Evolutionary conservation across 345 rosid genomes (phyloP).

Genomic region (Noccaea bulbosa): DNA sequence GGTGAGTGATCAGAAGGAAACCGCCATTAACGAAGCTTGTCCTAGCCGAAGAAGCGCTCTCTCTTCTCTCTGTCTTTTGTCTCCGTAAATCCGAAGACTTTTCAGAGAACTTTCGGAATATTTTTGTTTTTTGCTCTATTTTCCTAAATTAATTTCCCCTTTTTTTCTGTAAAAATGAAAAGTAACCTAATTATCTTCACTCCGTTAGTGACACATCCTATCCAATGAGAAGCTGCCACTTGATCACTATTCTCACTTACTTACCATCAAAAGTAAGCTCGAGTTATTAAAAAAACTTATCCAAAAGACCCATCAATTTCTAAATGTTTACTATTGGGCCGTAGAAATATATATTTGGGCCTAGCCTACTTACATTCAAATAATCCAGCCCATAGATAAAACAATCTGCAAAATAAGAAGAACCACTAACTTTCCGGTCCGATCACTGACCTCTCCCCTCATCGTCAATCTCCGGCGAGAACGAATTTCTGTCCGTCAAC

Average conservation of each 20-base stretch:
- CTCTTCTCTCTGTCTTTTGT: constrained; percentile 31
- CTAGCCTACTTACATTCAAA: background rate
- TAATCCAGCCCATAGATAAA: constrained; percentile 22
- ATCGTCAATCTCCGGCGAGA: constrained; percentile 32
- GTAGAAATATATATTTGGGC: background rate
- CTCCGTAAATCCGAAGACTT: constrained; percentile 42
- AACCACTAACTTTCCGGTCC: constrained; percentile 33
- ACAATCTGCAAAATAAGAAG: constrained; percentile 9
- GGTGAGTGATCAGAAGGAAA: constrained; percentile 44
- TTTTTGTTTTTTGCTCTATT: background rate
- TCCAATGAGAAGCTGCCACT: constrained; percentile 37
- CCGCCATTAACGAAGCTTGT: constrained; percentile 43
- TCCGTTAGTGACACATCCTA: constrained; percentile 37
- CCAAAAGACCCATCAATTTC: constrained; percentile 12
- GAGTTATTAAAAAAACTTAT: background rate
- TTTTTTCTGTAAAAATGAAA: background rate
- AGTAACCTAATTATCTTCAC: background rate
- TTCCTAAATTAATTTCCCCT: background rate
- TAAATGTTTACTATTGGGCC: background rate
- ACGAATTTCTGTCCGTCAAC: background rate
- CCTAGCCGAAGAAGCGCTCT: constrained; percentile 37
- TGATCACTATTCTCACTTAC: constrained; percentile 1
- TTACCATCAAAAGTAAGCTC: background rate
- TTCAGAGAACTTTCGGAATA: constrained; percentile 30
- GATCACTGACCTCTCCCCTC: constrained; percentile 34